Percentiles rank a stretch among this genome's conserved stretches.
Evolutionary conservation across 257 asterid genomes (phyloP).

Genomic region (Lycium barbarum): DNA sequence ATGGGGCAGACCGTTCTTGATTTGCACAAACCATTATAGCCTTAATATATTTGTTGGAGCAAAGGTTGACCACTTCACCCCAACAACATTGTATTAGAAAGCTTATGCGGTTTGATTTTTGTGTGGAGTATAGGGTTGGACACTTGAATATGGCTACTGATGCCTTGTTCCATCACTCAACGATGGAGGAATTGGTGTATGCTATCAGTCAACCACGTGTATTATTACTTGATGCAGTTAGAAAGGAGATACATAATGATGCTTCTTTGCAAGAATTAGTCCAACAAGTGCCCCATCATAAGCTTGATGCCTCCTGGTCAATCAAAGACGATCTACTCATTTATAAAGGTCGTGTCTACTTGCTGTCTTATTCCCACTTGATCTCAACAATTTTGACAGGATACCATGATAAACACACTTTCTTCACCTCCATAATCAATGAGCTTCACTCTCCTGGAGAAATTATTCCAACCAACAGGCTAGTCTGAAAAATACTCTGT

Average conservation of each 20-base stretch:
- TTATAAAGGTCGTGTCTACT: not conserved
- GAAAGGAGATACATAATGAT: not conserved
- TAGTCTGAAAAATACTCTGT: no score
- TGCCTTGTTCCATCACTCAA: not conserved
- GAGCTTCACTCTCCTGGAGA: no score
- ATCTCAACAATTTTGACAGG: not conserved
- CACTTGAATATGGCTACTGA: not conserved
- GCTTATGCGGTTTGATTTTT: conserved; percentile 10
- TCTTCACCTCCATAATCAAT: no score
- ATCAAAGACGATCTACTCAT: not conserved
- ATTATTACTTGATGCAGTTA: no score
- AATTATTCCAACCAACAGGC: no score
- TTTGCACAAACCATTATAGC: not conserved
- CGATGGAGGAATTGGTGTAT: not conserved
- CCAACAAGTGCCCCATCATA: not conserved
- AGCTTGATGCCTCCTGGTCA: not conserved
- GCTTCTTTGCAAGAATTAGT: not conserved
- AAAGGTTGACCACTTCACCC: not conserved
- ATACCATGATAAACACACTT: no score
- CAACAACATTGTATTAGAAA: not conserved
- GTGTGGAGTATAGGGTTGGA: not conserved
- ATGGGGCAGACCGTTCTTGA: not conserved
- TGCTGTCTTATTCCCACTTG: not conserved
- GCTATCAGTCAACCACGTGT: not conserved
- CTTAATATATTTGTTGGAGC: not conserved